phyloP scores from a whole-genome alignment of 805 yeast genomes.

The Metschnikowia arizonensis region DNA sequence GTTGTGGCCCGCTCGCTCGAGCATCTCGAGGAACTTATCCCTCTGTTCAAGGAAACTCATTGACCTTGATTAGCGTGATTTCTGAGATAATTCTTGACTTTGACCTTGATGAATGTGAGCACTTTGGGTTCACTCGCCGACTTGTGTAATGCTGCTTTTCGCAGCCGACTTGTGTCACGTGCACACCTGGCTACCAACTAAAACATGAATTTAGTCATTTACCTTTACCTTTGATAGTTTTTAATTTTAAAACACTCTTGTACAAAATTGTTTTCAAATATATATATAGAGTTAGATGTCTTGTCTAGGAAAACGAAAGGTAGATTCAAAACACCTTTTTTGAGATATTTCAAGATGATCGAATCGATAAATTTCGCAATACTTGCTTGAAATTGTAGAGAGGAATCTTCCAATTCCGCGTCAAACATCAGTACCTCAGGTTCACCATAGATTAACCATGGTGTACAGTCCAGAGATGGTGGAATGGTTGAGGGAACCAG shows the following conservation, averaged over 20 bases:
- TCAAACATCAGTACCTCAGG: too few relatives aligned
- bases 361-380: neutral
- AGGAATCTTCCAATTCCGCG: too few relatives aligned
- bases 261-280: too few relatives aligned
- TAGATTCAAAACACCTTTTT: too few relatives aligned
- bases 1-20: conserved; percentile 13
- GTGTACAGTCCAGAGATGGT: too few relatives aligned
- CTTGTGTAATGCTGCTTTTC: conserved; percentile 8
- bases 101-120: neutral
- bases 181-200: neutral
- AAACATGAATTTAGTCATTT: neutral
- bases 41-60: conserved; percentile 7
- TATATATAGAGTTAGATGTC: too few relatives aligned
- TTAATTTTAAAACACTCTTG: neutral
- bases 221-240: neutral
- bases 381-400: too few relatives aligned
- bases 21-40: conserved; percentile 8
- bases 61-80: neutral
- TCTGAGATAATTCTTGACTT: neutral
- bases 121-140: neutral
- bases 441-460: too few relatives aligned
- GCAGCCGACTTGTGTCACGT: conserved; percentile 4
- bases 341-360: too few relatives aligned
- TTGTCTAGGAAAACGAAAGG: too few relatives aligned
- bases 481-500: too few relatives aligned